Conservation (phyloP, 2,329 filamentous ascomycete genomes). For the Knoxdaviesia proteae region DNA sequence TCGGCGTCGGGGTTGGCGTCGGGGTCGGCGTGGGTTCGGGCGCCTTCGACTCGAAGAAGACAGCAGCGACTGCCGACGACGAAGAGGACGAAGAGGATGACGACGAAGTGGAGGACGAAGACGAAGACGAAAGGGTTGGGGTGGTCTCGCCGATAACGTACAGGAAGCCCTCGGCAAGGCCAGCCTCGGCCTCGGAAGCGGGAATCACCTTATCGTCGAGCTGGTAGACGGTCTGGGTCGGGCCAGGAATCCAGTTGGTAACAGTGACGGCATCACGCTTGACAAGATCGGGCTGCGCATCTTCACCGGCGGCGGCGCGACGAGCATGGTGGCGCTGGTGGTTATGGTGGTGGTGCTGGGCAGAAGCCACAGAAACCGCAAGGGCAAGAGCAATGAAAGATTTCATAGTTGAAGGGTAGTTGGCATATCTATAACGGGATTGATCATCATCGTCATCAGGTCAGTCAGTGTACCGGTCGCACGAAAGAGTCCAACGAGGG, state of each 20-base stretch:
- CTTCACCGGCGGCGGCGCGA: too few species aligned
- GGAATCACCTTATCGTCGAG: conserved; percentile 43
- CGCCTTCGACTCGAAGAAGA: conserved; percentile 9
- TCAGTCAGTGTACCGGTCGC: too few species aligned
- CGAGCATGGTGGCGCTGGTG: conserved; percentile 20
- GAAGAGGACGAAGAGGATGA: conserved; percentile 15
- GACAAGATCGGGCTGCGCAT: conserved; percentile 27
- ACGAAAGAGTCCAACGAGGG: too few species aligned
- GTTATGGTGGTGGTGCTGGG: conserved; percentile 38
- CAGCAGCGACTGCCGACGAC: conserved; percentile 10
- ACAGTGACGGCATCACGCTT: conserved; percentile 26
- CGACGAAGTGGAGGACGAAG: conserved; percentile 14
- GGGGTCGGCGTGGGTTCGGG: conserved; percentile 9
- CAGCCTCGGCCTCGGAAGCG: conserved; percentile 43
- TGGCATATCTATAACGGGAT: too few species aligned
- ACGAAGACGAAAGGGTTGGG: conserved; percentile 21
- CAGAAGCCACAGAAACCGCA: conserved; percentile 31
- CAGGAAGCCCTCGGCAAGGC: conserved; percentile 52
- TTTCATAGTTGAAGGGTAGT: conserved; percentile 21
- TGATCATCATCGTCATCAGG: too few species aligned
- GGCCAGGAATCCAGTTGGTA: conserved; percentile 33
- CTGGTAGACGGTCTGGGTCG: conserved; percentile 51
- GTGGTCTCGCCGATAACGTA: conserved; percentile 39
- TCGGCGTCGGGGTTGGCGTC: conserved; percentile 6
- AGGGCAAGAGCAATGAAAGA: conserved; percentile 25